A percentile compares a stretch with the other conserved stretches of the same genome.
phyloP scores from a whole-genome alignment of 2,329 filamentous ascomycete genomes.

The Penicillium hordei region DNA sequence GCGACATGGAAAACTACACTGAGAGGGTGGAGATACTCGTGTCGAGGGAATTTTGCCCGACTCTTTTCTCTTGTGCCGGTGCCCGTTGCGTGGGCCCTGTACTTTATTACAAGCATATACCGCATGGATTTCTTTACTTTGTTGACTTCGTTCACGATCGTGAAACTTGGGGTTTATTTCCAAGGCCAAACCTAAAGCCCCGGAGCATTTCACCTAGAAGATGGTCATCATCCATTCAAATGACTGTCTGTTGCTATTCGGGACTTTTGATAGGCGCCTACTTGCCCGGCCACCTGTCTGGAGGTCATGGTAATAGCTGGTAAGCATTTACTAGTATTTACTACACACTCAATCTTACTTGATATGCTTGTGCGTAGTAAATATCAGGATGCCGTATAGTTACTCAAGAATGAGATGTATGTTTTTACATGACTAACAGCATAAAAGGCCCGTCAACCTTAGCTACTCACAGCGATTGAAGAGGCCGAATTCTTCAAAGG shows the following conservation, averaged over 20 bases:
- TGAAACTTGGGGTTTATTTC: not conserved
- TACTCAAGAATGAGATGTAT: not conserved
- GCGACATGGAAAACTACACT: not conserved
- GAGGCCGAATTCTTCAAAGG: not conserved
- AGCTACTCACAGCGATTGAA: not conserved
- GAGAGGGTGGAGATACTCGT: not conserved
- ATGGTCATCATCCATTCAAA: not conserved
- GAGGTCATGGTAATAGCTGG: not conserved
- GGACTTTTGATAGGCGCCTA: not conserved
- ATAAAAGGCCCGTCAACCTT: not conserved
- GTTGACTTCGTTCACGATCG: not conserved
- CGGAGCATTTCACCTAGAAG: not conserved
- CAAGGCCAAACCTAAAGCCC: not conserved
- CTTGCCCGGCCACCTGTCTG: too few relatives aligned
- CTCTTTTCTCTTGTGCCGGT: slow-evolving; percentile 9
- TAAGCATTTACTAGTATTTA: not conserved
- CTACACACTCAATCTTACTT: not conserved
- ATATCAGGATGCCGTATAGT: too few relatives aligned
- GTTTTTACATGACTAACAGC: too few relatives aligned
- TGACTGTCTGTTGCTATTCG: not conserved
- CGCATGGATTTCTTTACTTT: slow-evolving; percentile 30
- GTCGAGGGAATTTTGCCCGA: not conserved
- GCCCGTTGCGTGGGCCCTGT: slow-evolving; percentile 24
- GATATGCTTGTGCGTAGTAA: not conserved
- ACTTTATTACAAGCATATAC: slow-evolving; percentile 37